Conservation (phyloP, 2,329 filamentous ascomycete genomes). For the Diaporthe sp. region DNA sequence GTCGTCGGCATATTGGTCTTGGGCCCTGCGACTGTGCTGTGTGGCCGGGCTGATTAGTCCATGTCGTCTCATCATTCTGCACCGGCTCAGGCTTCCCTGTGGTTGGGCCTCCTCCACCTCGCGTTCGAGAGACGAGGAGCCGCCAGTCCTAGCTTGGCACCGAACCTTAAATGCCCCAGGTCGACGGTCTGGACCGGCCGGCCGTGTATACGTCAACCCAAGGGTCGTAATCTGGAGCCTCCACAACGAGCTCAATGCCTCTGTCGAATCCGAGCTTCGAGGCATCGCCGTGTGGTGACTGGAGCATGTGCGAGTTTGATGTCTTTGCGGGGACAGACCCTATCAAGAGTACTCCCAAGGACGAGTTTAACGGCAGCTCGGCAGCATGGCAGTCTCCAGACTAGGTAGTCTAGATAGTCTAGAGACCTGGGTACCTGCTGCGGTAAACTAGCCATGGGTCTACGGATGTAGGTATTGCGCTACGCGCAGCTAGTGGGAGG, state of each 20-base stretch:
- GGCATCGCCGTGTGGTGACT: not conserved
- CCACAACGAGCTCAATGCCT: not conserved
- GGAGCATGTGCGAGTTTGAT: not conserved
- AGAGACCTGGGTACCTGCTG: not conserved
- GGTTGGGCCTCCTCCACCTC: conserved; percentile 9
- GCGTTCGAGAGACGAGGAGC: not conserved
- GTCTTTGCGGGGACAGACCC: not conserved
- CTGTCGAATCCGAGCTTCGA: not conserved
- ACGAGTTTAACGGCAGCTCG: not conserved
- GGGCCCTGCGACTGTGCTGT: not conserved
- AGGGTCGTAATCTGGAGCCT: not conserved
- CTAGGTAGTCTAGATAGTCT: no score
- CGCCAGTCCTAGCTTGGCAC: not conserved
- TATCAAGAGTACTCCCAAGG: not conserved
- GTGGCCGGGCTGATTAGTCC: not conserved
- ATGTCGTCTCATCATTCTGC: not conserved
- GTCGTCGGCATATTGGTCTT: not conserved
- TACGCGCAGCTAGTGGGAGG: not conserved
- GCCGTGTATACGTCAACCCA: not conserved
- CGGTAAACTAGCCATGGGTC: not conserved
- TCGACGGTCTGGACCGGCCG: conserved; percentile 5
- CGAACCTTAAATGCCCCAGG: conserved; percentile 12
- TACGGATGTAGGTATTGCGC: not conserved
- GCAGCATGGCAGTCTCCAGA: not conserved
- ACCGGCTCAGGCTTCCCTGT: not conserved